These are phyloP conservation scores for Globisporangium uncinulatum DNA, from an alignment of 352 stramenopile genomes.

Conservation along the genomic window DNA sequence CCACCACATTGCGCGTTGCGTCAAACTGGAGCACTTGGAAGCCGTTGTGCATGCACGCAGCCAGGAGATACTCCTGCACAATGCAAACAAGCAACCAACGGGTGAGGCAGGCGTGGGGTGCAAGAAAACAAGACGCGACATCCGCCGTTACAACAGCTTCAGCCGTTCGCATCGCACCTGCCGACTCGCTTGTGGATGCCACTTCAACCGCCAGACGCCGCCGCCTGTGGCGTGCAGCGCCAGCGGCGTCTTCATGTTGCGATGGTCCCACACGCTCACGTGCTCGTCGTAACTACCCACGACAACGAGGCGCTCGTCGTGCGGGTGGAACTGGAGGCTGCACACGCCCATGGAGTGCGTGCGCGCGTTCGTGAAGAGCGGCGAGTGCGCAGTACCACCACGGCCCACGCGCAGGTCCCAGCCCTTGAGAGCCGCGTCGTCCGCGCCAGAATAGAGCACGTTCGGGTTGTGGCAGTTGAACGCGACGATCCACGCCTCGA, in stretches of 20 bases:
- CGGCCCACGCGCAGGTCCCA: slow-evolving; percentile 58
- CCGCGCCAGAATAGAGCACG: slow-evolving; percentile 72
- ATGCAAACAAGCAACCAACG: background rate
- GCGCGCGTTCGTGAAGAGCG: slow-evolving; percentile 52
- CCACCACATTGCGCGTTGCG: slow-evolving; percentile 11
- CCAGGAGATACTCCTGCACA: slow-evolving; percentile 56
- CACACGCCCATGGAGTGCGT: slow-evolving; percentile 81
- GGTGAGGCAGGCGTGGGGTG: background rate
- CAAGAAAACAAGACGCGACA: too few species aligned
- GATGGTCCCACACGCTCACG: slow-evolving; percentile 71
- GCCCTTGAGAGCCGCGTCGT: slow-evolving; percentile 73
- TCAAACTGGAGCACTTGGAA: slow-evolving; percentile 58
- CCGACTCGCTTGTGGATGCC: slow-evolving; percentile 40
- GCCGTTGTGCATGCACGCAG: slow-evolving; percentile 85
- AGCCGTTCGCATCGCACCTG: slow-evolving; percentile 24
- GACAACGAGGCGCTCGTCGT: slow-evolving; percentile 52
- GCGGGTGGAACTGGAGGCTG: slow-evolving; percentile 79
- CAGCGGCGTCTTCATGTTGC: slow-evolving; percentile 52
- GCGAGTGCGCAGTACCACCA: slow-evolving; percentile 8
- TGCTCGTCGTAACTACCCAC: slow-evolving; percentile 85
- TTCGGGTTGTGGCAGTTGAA: slow-evolving; percentile 77
- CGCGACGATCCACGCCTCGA: slow-evolving; percentile 81
- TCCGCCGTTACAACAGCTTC: background rate
- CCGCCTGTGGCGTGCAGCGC: slow-evolving; percentile 43
- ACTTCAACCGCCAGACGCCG: slow-evolving; percentile 83